These are phyloP conservation scores for Schwanniomyces vanrijiae DNA, from an alignment of 805 yeast species.

Conservation along the genomic window DNA sequence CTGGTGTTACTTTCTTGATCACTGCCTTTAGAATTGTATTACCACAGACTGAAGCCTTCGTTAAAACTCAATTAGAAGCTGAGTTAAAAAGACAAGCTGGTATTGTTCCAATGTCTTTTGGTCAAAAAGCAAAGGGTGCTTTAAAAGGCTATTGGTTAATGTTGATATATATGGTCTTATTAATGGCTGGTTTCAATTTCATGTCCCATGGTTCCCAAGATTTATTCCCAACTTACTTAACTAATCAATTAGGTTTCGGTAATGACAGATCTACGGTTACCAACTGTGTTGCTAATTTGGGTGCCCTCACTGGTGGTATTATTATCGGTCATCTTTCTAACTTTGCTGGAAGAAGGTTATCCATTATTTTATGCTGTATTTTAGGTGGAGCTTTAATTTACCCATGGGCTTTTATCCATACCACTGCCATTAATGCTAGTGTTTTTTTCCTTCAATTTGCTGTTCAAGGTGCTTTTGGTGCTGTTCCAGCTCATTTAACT, in stretches of 20 bases:
- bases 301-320: conserved; percentile 68
- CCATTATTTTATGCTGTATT: conserved; percentile 50
- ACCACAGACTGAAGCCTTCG: conserved; percentile 61
- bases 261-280: conserved; percentile 55
- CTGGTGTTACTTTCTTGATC: conserved; percentile 63
- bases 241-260: conserved; percentile 49
- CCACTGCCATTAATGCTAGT: conserved; percentile 52
- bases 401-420: conserved; percentile 52
- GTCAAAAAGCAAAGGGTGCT: conserved; percentile 9
- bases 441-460: conserved; percentile 64
- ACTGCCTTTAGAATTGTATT: conserved; percentile 55
- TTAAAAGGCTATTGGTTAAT: conserved; percentile 29
- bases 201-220: conserved; percentile 76
- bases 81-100: conserved; percentile 11
- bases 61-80: conserved; percentile 19
- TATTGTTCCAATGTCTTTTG: conserved; percentile 7
- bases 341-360: conserved; percentile 59
- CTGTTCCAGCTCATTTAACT: conserved; percentile 62
- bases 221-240: conserved; percentile 63
- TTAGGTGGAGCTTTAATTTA: conserved; percentile 61
- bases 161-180: conserved; percentile 28
- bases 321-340: conserved; percentile 59
- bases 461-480: conserved; percentile 77
- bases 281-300: conserved; percentile 62
- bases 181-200: conserved; percentile 71